Base-by-base conservation (phyloP, 164 flowering plant species). In the Pachysandra terminalis region DNA sequence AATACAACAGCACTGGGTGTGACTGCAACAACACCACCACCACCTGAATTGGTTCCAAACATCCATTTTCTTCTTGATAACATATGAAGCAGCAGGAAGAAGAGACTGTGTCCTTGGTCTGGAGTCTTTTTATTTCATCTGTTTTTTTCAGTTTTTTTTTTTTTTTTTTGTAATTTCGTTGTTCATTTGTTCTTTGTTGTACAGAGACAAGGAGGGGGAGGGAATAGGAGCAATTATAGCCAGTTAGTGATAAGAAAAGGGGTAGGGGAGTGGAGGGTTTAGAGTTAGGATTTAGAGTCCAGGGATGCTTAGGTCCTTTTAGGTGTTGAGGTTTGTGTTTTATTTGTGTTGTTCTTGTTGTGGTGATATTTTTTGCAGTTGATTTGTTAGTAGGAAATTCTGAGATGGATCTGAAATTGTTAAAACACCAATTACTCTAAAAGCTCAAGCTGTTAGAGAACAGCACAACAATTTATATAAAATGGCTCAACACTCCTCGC, bases 291-390 rank as follows among this genome's bases (percentile, higher is more conserved):
- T 61, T 45, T 63, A 57, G 67, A 49, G 63, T 54, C 51, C 56
- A 69, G 61, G 65, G 65, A 16, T 59, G 68, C 27, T 27, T 65
- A 63, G 64, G 59, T 48, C 67, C 56, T 69, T 74, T 54, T 69
- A 77, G 64, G 56, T 65, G 69, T 66, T 78, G 71, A 69, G 65
- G 68, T 73, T 59, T 68, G 78, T 59, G 63, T 40, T 59, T 64
- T 62, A 55, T 59, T 69, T 72, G 59, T 72, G 64, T 64, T 61
- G 26, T n/a, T 69, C 69, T 59, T 72, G 54, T 56, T 54, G 35
- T 63, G 79, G 81, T 80, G 71, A 80, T 83, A 83, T 86, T 85
- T 89, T 89, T 89, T 84, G 91, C 87, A 83, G 87, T 82, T 79
- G 51, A 74, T 66, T 70, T 83, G 77, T 74, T 82, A 56, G 73